Conservation (phyloP, 805 yeast genomes). For the Metschnikowia chrysomelidarum region DNA sequence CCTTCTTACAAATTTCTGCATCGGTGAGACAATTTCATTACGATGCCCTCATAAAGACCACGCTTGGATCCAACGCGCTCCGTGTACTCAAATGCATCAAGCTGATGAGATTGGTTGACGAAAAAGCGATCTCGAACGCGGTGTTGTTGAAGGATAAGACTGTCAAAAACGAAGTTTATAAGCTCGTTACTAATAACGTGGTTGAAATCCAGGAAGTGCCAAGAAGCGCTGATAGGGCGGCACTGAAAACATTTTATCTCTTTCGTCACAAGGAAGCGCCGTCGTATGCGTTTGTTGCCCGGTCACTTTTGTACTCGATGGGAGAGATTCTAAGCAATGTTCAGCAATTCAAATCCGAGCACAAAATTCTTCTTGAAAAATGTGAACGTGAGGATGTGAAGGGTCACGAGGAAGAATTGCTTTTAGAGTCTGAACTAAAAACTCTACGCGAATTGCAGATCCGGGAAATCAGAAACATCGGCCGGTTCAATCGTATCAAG, state of each 20-base stretch:
- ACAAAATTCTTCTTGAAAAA: conserved; percentile 69
- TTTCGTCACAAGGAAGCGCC: conserved; percentile 59
- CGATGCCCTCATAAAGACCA: conserved; percentile 56
- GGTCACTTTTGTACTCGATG: conserved; percentile 51
- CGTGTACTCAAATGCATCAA: conserved; percentile 78
- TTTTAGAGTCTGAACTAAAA: conserved; percentile 71
- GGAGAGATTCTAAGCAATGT: conserved; percentile 50
- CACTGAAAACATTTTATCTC: conserved; percentile 80
- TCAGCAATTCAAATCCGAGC: conserved; percentile 53
- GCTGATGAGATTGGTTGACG: conserved; percentile 71
- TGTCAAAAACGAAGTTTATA: conserved; percentile 68
- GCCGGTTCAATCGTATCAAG: conserved; percentile 54
- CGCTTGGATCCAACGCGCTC: conserved; percentile 65
- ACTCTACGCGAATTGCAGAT: conserved; percentile 63
- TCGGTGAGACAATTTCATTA: conserved; percentile 47
- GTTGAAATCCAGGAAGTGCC: conserved; percentile 94
- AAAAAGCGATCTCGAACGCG: conserved; percentile 70
- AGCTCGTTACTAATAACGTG: conserved; percentile 64
- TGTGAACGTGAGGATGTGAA: conserved; percentile 87
- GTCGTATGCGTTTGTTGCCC: conserved; percentile 34
- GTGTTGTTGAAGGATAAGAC: conserved; percentile 77
- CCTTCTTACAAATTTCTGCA: conserved; percentile 51
- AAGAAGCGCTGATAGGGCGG: conserved; percentile 85
- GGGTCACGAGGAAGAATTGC: conserved; percentile 72
- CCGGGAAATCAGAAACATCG: conserved; percentile 53